A percentile compares a stretch with the other conserved stretches of the same genome.
Conservation (phyloP, 1,139 yeast genomes). For the Casaregolazyma suthepensis region DNA sequence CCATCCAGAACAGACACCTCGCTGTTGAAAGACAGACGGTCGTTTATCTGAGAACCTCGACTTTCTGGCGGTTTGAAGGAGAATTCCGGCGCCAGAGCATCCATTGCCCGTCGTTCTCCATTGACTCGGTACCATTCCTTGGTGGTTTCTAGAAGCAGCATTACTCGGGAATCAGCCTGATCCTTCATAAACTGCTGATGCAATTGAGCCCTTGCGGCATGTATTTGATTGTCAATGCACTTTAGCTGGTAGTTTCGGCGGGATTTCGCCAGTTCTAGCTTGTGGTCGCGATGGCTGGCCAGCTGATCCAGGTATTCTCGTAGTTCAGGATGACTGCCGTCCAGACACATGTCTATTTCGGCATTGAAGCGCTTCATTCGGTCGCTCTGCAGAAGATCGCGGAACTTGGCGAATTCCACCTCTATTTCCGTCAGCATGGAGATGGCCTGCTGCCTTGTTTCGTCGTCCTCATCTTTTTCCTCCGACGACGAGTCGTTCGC, state of each 20-base stretch:
- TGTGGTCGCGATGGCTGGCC: conserved; percentile 62
- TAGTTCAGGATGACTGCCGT: conserved; percentile 87
- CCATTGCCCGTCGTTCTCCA: conserved; percentile 81
- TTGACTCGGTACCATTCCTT: conserved; percentile 89
- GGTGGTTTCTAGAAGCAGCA: conserved; percentile 68
- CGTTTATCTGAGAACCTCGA: conserved; percentile 42
- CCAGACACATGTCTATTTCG: conserved; percentile 79
- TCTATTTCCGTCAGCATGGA: conserved; percentile 71
- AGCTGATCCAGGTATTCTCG: conserved; percentile 61
- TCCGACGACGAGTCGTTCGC: conserved; percentile 2
- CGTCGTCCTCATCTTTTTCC: conserved; percentile 11
- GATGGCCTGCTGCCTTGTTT: conserved; percentile 53
- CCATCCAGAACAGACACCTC: conserved; percentile 57
- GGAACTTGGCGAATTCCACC: conserved; percentile 72
- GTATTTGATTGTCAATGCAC: conserved; percentile 74
- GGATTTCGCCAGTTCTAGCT: conserved; percentile 59
- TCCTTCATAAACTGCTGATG: conserved; percentile 80
- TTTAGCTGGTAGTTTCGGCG: conserved; percentile 65
- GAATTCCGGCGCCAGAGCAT: conserved; percentile 54
- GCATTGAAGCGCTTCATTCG: conserved; percentile 69
- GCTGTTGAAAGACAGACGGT: conserved; percentile 48
- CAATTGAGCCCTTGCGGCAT: conserved; percentile 69
- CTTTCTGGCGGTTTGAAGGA: conserved; percentile 32
- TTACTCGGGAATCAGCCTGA: conserved; percentile 60
- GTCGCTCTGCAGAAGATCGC: conserved; percentile 53